Conservation (phyloP, 2,329 filamentous ascomycete genomes). For the Paraconiothyrium sp. region DNA sequence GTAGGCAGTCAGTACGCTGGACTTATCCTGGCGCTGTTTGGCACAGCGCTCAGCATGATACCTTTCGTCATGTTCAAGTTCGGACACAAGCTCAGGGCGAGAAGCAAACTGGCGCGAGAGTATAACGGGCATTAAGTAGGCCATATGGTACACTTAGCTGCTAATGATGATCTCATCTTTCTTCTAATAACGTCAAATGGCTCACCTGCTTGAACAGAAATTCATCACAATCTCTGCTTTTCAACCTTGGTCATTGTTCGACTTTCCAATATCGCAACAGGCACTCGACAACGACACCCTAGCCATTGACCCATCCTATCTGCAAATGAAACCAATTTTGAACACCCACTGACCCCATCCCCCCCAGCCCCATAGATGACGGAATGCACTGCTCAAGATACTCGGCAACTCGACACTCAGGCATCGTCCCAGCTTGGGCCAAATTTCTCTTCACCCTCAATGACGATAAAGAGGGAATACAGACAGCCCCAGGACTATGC, state of each 20-base stretch:
- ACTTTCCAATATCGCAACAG: not conserved
- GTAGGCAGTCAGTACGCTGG: conserved; percentile 64
- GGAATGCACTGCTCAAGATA: conserved; percentile 46
- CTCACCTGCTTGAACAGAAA: not conserved
- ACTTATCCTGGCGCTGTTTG: conserved; percentile 59
- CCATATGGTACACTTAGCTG: not conserved
- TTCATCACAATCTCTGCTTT: not conserved
- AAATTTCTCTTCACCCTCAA: conserved; percentile 39
- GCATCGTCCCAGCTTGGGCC: conserved; percentile 35
- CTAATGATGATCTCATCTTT: too few relatives aligned
- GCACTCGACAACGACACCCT: conserved; percentile 51
- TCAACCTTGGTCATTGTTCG: not conserved
- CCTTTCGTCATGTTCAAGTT: conserved; percentile 58
- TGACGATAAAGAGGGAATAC: conserved; percentile 36
- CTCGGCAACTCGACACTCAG: conserved; percentile 44
- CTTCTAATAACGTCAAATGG: not conserved
- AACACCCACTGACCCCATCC: conserved; percentile 58
- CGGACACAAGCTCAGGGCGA: conserved; percentile 50
- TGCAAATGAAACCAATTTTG: conserved; percentile 59
- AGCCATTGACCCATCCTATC: conserved; percentile 65
- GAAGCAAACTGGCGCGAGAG: conserved; percentile 51
- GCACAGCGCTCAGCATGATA: conserved; percentile 53
- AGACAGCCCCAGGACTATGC: conserved; percentile 44
- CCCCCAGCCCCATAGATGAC: conserved; percentile 51
- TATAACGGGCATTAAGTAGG: conserved; percentile 1